Base-by-base conservation (phyloP, 352 stramenopile species). In the Globisporangium spiculum region DNA sequence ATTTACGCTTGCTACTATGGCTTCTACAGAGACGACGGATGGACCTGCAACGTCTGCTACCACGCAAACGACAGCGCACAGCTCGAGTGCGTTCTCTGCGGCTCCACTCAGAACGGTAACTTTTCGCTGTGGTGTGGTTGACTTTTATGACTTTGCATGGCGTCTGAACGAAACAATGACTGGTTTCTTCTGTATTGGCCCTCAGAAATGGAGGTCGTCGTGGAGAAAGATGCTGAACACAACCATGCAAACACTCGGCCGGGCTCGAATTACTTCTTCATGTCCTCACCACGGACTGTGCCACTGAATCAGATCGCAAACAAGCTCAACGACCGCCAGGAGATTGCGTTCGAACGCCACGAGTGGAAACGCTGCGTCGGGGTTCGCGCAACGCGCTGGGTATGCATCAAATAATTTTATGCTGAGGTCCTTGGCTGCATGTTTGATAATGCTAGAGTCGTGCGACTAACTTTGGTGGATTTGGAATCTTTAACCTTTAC, bases 351-450 rank as follows among this genome's bases (percentile, higher is more conserved):
- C 5, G 79, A 88, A 14, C 77, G 87, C 6, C 81, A 90, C 41
- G 75, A 86, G 53, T 93, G 84, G 84, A 94, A 93, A 56, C 80
- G 87, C 18, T 90, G 75, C 58, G 67, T 93, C 61, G 65, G 63
- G 9, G 9, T 22, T 26, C 55, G 60, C 12, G 18, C 34, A 20
- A 52, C 63, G 60, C 55, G 60, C 44, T 73, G 65, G 65, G 57
- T 71, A 66, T 36, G 56, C 30, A 7, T 48, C 12, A 12, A 4
- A 8, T 48, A 48, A 18, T 4, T 52, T 46, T 46, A 46, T 46
- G 12, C 38, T 22, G 20, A 22, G 18, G 6, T 24, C 22, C n/a
- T 38, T 32, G 6, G 27, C 10, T 44, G 5, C 16, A 6, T 26
- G 8, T 27, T 20, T 4, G 3, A 18, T 20, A 4, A 14, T 7